Evolutionary conservation across 805 yeast genomes (phyloP).

Genomic region (Wickerhamiella sorbophila): DNA sequence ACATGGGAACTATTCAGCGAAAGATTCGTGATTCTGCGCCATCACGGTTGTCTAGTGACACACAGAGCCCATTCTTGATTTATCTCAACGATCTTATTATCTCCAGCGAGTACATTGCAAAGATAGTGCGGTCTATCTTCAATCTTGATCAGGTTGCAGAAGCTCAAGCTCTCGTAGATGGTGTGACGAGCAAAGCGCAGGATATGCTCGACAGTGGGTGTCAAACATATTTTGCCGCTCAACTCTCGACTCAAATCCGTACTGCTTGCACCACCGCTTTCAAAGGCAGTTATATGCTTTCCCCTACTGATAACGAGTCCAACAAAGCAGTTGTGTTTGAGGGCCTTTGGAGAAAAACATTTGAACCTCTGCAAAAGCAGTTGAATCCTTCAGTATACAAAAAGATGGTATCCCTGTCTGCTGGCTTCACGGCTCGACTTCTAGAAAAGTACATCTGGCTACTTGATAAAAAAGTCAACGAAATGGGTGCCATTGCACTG

Average conservation of each 20-base stretch:
- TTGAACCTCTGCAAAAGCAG: constrained; percentile 50
- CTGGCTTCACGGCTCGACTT: constrained; percentile 38
- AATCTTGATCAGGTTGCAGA: constrained; percentile 7
- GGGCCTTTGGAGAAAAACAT: constrained; percentile 46
- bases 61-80: constrained; percentile 44
- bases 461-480: constrained; percentile 56
- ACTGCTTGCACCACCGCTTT: constrained; percentile 28
- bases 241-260: constrained; percentile 26
- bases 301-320: constrained; percentile 20
- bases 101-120: constrained; percentile 41
- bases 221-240: constrained; percentile 24
- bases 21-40: constrained; percentile 33
- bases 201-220: constrained; percentile 33
- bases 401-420: constrained; percentile 35
- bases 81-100: constrained; percentile 60
- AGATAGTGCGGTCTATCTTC: constrained; percentile 24
- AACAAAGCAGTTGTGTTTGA: constrained; percentile 32
- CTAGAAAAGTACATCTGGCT: constrained; percentile 57
- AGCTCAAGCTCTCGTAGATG: constrained; percentile 6
- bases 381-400: constrained; percentile 41
- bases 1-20: constrained; percentile 40
- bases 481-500: constrained; percentile 65
- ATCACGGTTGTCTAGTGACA: constrained; percentile 18
- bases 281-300: constrained; percentile 27
- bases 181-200: constrained; percentile 25